Conservation (phyloP, 805 yeast genomes). For the Starmerella ratchasimensis region DNA sequence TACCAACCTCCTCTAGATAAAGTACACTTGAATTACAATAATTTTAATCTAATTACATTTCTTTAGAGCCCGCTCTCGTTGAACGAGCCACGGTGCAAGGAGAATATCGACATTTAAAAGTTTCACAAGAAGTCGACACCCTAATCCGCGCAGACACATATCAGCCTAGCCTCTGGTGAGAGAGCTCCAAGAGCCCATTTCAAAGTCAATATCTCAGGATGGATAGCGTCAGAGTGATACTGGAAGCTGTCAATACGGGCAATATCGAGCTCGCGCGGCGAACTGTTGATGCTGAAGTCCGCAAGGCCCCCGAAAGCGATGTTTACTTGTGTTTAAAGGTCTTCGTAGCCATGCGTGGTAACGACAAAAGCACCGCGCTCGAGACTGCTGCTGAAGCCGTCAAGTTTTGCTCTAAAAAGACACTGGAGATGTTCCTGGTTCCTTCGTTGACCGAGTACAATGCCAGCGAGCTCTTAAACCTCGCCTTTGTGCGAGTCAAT, state of each 20-base stretch:
- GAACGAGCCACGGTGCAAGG: too few species aligned
- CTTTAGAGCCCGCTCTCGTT: too few species aligned
- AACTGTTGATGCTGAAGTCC: constrained; percentile 35
- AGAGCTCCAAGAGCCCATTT: too few species aligned
- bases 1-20: too few species aligned
- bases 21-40: too few species aligned
- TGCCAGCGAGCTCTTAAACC: constrained; percentile 23
- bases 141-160: too few species aligned
- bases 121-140: too few species aligned
- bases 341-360: constrained; percentile 6
- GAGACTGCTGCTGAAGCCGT: constrained; percentile 15
- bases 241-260: constrained; percentile 37
- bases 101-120: too few species aligned
- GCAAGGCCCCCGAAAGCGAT: constrained; percentile 43
- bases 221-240: constrained; percentile 14
- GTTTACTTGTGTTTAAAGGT: constrained; percentile 29
- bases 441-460: constrained; percentile 18
- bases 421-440: constrained; percentile 21
- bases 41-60: too few species aligned
- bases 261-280: constrained; percentile 41
- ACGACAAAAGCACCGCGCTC: constrained; percentile 8
- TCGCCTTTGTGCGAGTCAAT: constrained; percentile 19
- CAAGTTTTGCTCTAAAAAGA: constrained; percentile 7
- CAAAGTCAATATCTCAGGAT: too few species aligned
- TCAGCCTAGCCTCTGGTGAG: too few species aligned